phyloP scores from a whole-genome alignment of 768 basidiomycete genomes.

The Pholiota conissans region DNA sequence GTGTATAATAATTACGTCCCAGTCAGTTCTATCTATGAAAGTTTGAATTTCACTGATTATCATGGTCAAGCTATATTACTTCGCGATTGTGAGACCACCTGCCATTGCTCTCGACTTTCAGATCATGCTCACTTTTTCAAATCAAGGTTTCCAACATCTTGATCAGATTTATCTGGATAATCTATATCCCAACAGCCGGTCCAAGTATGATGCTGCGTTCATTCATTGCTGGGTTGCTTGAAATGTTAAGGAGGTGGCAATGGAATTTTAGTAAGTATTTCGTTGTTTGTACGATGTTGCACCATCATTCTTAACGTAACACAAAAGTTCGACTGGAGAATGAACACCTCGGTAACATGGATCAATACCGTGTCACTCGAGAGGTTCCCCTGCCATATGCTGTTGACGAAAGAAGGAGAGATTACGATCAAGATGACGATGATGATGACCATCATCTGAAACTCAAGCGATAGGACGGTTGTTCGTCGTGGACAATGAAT shows the following conservation, averaged over 20 bases:
- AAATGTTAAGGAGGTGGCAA: constrained; percentile 78
- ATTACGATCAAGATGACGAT: constrained; percentile 44
- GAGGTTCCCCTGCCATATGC: constrained; percentile 85
- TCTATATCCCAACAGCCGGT: constrained; percentile 63
- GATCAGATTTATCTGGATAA: constrained; percentile 81
- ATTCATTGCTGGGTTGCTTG: constrained; percentile 70
- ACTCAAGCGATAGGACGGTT: neutral
- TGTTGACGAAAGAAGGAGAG: constrained; percentile 50
- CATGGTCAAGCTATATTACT: constrained; percentile 62
- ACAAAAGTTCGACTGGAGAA: constrained; percentile 43
- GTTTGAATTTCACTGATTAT: neutral
- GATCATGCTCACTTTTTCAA: neutral
- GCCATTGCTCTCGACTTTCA: neutral
- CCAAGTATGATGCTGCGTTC: constrained; percentile 53
- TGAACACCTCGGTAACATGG: constrained; percentile 91
- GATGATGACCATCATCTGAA: constrained; percentile 6
- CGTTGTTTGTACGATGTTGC: constrained; percentile 2
- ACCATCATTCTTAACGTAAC: neutral
- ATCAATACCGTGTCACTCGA: constrained; percentile 86
- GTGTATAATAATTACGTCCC: constrained; percentile 65
- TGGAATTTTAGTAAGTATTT: constrained; percentile 86
- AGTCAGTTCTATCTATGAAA: constrained; percentile 36
- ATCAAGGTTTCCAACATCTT: constrained; percentile 68
- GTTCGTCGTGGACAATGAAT: too few relatives aligned
- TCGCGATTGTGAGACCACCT: constrained; percentile 60